Base-by-base conservation (phyloP, 1,139 yeast species). In the Yamadazyma atmosphaerica region DNA sequence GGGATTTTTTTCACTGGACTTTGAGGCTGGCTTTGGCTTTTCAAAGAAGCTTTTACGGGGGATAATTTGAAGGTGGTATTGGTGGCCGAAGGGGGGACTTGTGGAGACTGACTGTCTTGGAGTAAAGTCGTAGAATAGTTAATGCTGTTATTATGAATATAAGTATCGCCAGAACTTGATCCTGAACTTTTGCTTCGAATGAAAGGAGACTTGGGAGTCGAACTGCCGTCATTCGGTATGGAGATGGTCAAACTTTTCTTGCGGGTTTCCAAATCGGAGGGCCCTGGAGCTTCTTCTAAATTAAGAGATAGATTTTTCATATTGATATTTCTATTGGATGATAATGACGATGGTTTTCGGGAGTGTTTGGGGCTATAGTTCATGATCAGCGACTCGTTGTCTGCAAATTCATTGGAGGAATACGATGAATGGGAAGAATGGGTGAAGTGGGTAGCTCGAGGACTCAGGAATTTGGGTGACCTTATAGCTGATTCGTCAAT, bases 291-390 rank as follows among this genome's bases (percentile, higher is more conserved):
- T 28, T 41, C 47, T 18, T 49, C 59, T 17, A 63, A 45, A 41
- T 65, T 63, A 34, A 69, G 55, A 34, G 66, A 62, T 32, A 69
- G 50, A 37, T 63, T 65, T 50, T 69, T 68, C 62, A 61, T 64
- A 27, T 48, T 48, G 23, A 55, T 51, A 35, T 61, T 61, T 36
- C 67, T 40, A 38, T 50, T 59, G 39, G 52, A 40, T 19, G 53
- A 46, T 25, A 63, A 52, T 14, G 66, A 54, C 32, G 58, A 52
- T 12, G 60, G 55, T 44, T 59, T 58, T 19, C 67, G 46, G n/a
- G 65, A 54, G 43, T 64, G 70, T 42, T 62, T 65, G n/a, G 72
- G 71, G 2, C 68, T 63, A 44, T 63, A 64, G 45, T 63, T 65
- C 40, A 61, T 50, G 15, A 19, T 12, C 15, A 12, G 25, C 6